Base-by-base conservation (phyloP, 371 early-diverging fungal genomes). In the Homolaphlyctis polyrhiza region DNA sequence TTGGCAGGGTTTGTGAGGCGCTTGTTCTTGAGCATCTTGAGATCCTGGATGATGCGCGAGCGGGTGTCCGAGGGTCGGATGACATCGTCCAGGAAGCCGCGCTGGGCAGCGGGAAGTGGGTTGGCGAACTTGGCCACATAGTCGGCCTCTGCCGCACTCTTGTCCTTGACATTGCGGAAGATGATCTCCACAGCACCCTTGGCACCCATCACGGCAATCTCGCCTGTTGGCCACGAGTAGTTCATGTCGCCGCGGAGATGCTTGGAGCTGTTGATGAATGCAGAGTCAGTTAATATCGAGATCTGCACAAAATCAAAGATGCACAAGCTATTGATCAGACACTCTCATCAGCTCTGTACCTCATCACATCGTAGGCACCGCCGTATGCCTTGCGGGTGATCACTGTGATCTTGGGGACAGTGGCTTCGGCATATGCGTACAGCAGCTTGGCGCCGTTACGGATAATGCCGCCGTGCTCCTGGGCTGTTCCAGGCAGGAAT, bases 181-280 rank as follows among this genome's bases (percentile, higher is more conserved):
- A 97, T 92, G 71, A 97, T 93, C 75, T 95, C 96, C 0, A 96
- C 97, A 21, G 97, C 97, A 14, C 96, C 97, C 77, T 93, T 87
- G 49, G 94, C 92, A 36, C 97, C 97, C 97, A 97, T 97, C 55
- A 97, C 97, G 32, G 97, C 97, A 74, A 97, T 94, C 72, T 97
- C 97, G 30, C 77, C 95, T 27, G 93, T 90, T 21, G 97, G 97
- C 96, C 96, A 97, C 5, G 95, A 91, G 68, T 92, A 88, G 80
- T 95, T 95, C 58, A 90, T 79, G 69, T 97, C 97, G 50, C 96
- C 96, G 25, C 94, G 82, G 65, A 97, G 76, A 80, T 96, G 96
- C 79, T 97, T 96, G 25, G 92, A 92, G 65, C 89, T 66, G 58
- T 35, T n/a, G 18, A 16, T 65, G 48, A 52, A 62, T 25, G 29